Conservation (phyloP, 352 stramenopile genomes). For the Pythium folliculosum region DNA sequence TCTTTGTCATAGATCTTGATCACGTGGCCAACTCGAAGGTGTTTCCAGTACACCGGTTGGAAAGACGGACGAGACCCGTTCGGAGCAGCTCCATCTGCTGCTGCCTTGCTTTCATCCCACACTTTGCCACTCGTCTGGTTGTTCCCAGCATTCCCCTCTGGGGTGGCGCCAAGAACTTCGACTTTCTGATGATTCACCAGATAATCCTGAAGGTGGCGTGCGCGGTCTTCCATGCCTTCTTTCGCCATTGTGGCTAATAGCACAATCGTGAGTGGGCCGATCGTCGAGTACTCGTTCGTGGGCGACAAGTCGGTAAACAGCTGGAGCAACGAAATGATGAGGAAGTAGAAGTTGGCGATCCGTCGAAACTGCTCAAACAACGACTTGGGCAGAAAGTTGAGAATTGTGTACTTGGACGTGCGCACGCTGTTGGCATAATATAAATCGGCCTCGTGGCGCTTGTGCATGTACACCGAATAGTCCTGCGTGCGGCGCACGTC, state of each 20-base stretch:
- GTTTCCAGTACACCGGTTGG: conserved; percentile 76
- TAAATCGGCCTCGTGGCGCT: conserved; percentile 33
- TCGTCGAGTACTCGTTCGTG: conserved; percentile 88
- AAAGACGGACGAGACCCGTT: conserved; percentile 41
- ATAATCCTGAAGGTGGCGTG: conserved; percentile 73
- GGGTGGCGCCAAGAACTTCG: conserved; percentile 42
- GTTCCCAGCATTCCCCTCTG: conserved; percentile 14
- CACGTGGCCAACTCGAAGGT: conserved; percentile 86
- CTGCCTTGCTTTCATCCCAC: conserved; percentile 14
- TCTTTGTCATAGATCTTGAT: conserved; percentile 88
- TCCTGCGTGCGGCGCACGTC: conserved; percentile 62
- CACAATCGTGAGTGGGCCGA: conserved; percentile 78
- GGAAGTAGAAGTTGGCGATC: conserved; percentile 97
- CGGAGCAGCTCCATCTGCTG: conserved; percentile 7
- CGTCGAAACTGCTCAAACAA: conserved; percentile 95
- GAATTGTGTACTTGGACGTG: conserved; percentile 94
- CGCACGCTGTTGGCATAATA: conserved; percentile 68
- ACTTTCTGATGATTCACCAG: conserved; percentile 68
- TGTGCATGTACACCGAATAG: conserved; percentile 56
- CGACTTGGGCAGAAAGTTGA: conserved; percentile 95
- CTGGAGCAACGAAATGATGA: conserved; percentile 95
- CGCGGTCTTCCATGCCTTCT: conserved; percentile 77
- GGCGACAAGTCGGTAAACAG: conserved; percentile 87
- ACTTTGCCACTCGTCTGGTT: conserved; percentile 20
- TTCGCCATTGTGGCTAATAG: conserved; percentile 86